Percentiles rank a stretch among this genome's conserved stretches.
Evolutionary conservation across 805 yeast species (phyloP).

Genomic region (Isabelozyma pseudorhagii): DNA sequence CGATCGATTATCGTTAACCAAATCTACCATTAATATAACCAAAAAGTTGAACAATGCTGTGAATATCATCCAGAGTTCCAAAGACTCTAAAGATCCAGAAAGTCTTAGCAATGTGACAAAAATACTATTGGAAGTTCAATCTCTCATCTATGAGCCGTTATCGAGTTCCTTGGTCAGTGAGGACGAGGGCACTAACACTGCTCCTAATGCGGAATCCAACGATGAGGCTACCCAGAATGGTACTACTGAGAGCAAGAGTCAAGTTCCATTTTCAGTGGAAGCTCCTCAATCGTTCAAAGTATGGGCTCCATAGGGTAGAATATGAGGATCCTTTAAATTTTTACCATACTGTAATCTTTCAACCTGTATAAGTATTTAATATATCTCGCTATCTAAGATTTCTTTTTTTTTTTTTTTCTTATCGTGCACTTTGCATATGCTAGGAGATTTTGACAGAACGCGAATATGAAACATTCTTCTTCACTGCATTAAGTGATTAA

Average conservation of each 20-base stretch:
- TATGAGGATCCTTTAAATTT: background rate
- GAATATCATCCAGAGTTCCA: constrained; percentile 8
- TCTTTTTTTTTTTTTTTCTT: background rate
- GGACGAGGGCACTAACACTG: constrained; percentile 4
- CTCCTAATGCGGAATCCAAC: constrained; percentile 7
- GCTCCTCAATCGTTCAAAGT: constrained; percentile 43
- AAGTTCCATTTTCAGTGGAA: constrained; percentile 36
- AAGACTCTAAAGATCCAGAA: constrained; percentile 5
- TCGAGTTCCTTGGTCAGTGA: constrained; percentile 18
- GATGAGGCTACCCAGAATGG: constrained; percentile 1
- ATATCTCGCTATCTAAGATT: background rate
- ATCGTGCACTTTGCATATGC: background rate
- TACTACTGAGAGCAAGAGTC: constrained; percentile 6
- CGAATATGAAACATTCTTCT: background rate
- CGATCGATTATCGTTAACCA: constrained; percentile 65
- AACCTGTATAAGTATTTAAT: background rate
- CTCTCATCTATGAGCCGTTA: constrained; percentile 31
- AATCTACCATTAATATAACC: constrained; percentile 50
- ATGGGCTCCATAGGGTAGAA: constrained; percentile 35
- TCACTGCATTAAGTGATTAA: background rate
- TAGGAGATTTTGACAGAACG: background rate
- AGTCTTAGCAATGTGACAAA: constrained; percentile 7
- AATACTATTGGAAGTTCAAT: constrained; percentile 29
- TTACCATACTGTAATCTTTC: background rate
- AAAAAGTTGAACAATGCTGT: constrained; percentile 42